phyloP scores from a whole-genome alignment of 2,329 filamentous ascomycete genomes.

The Colletotrichum falcatum region DNA sequence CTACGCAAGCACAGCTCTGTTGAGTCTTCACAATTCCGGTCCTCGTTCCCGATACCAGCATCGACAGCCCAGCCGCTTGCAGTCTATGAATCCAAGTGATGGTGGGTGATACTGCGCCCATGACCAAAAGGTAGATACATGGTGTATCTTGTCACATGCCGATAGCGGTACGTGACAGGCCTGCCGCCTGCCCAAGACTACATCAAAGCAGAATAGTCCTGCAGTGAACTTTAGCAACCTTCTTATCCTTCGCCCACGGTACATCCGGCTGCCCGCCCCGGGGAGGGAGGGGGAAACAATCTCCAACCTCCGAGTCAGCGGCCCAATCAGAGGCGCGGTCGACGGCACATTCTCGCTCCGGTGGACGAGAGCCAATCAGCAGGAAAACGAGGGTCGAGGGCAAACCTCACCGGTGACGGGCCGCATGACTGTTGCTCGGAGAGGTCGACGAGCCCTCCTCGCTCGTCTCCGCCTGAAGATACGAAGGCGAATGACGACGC shows the following conservation, averaged over 20 bases:
- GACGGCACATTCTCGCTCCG: constrained; percentile 38
- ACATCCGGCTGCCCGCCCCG: not conserved
- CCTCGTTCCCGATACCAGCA: not conserved
- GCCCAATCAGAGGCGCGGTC: constrained; percentile 39
- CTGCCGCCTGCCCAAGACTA: no score
- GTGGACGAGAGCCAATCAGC: constrained; percentile 33
- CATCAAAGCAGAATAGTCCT: not conserved
- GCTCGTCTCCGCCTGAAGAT: not conserved
- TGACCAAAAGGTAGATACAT: no score
- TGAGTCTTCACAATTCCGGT: not conserved
- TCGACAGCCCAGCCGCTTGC: not conserved
- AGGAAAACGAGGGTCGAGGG: constrained; percentile 6
- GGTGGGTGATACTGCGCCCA: not conserved
- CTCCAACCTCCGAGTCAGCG: constrained; percentile 1
- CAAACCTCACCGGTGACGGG: not conserved
- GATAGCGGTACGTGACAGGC: not conserved
- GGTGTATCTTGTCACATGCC: not conserved
- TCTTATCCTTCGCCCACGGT: not conserved
- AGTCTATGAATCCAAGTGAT: not conserved
- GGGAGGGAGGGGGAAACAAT: not conserved
- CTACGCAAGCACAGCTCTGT: not conserved
- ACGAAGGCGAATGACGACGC: constrained; percentile 15
- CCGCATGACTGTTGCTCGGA: constrained; percentile 5
- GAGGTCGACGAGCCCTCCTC: not conserved
- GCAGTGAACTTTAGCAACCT: not conserved